Percentiles rank a stretch among this genome's conserved stretches.
Conservation (phyloP, 2,329 filamentous ascomycete genomes). For the Neofusicoccum sp. region DNA sequence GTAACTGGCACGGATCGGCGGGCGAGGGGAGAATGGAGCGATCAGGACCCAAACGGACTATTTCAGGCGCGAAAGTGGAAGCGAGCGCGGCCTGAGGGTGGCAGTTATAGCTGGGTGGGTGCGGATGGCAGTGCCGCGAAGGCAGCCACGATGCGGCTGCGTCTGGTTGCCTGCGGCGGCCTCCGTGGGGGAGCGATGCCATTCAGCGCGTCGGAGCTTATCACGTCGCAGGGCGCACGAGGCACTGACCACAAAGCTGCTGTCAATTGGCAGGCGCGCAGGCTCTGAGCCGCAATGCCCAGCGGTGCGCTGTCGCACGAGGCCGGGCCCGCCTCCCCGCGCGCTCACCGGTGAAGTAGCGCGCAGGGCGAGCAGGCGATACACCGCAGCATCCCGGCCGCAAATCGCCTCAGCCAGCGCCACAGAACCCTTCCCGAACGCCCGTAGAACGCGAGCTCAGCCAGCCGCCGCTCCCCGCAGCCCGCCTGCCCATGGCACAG, state of each 20-base stretch:
- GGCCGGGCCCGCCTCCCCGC: slow-evolving; percentile 10
- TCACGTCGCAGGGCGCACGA: slow-evolving; percentile 1
- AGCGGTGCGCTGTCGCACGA: neutral
- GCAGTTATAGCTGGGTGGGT: neutral
- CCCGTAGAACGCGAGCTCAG: neutral
- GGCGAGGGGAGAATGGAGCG: neutral
- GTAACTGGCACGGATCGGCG: neutral
- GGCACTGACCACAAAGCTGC: neutral
- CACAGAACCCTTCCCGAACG: neutral
- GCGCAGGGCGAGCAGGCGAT: neutral
- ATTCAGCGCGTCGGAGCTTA: slow-evolving; percentile 1
- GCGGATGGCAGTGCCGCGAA: neutral
- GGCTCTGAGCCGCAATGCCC: neutral
- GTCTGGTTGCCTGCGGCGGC: slow-evolving; percentile 5
- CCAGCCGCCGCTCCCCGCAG: slow-evolving; percentile 1
- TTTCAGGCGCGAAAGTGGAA: neutral
- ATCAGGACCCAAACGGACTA: neutral
- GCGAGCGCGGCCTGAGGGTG: neutral
- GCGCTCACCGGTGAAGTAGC: slow-evolving; percentile 5
- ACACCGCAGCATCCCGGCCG: neutral
- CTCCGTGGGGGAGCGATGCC: neutral
- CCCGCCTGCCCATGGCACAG: neutral
- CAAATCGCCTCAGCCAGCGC: neutral
- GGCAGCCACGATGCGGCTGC: slow-evolving; percentile 7
- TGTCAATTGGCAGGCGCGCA: neutral